phyloP scores from a whole-genome alignment of 306 rosid genomes.

The Crotalaria pallida region DNA sequence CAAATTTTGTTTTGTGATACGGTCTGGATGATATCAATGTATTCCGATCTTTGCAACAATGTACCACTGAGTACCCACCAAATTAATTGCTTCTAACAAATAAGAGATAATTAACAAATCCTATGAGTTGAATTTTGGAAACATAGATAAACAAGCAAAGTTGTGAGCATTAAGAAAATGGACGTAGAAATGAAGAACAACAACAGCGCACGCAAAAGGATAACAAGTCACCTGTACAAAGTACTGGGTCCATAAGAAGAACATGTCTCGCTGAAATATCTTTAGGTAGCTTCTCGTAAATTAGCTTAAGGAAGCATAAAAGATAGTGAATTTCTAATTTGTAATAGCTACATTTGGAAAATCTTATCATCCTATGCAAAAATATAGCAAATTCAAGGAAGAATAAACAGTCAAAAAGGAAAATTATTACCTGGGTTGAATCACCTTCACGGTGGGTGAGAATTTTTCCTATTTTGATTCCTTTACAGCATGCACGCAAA shows the following conservation, averaged over 20 bases:
- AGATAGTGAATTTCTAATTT: not conserved
- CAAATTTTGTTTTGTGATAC: not conserved
- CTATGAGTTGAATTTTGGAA: not conserved
- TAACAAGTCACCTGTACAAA: conserved; percentile 64
- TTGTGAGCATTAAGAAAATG: not conserved
- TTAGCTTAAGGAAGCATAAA: conserved; percentile 46
- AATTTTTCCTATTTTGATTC: conserved; percentile 94
- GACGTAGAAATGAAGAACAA: not conserved
- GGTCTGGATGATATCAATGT: too few species aligned
- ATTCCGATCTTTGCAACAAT: too few species aligned
- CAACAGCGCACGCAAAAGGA: not conserved
- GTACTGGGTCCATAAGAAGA: conserved; percentile 92
- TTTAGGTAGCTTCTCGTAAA: conserved; percentile 87
- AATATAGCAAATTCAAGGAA: conserved; percentile 25
- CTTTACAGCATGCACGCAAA: conserved; percentile 93
- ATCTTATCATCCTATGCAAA: not conserved
- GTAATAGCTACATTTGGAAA: not conserved
- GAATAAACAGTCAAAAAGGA: not conserved
- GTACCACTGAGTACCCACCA: too few species aligned
- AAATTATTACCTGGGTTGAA: conserved; percentile 38
- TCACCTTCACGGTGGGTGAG: conserved; percentile 84
- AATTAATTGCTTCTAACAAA: not conserved
- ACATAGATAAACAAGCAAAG: not conserved
- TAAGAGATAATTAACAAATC: not conserved
- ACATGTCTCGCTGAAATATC: conserved; percentile 95